Conservation (phyloP, 2,329 filamentous ascomycete genomes). For the Trematosphaeria pertusa region DNA sequence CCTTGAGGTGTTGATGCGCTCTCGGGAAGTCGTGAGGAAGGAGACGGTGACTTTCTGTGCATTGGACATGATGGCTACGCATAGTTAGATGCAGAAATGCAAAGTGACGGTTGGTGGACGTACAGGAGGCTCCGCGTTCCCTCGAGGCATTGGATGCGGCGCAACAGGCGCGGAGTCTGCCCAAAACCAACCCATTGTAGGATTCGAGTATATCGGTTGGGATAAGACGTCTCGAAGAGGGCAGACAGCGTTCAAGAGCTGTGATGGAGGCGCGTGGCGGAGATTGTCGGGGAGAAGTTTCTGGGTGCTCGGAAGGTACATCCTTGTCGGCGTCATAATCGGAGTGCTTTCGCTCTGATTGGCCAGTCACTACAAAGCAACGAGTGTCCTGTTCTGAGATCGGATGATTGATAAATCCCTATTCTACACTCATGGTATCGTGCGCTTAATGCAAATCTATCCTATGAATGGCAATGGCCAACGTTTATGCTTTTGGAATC, state of each 20-base stretch:
- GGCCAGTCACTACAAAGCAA: conserved; percentile 17
- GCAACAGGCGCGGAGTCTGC: conserved; percentile 59
- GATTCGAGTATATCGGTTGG: conserved; percentile 14
- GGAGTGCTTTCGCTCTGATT: conserved; percentile 35
- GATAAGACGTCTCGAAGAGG: conserved; percentile 15
- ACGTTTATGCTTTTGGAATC: conserved; percentile 8
- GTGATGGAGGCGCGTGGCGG: conserved; percentile 34
- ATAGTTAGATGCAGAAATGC: conserved; percentile 29
- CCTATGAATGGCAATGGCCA: conserved; percentile 13
- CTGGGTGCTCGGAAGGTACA: conserved; percentile 36
- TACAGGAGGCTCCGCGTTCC: conserved; percentile 63
- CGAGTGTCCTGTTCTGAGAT: not conserved
- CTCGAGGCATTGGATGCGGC: conserved; percentile 57
- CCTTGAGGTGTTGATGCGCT: conserved; percentile 48
- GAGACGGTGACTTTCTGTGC: conserved; percentile 59
- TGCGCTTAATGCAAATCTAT: conserved; percentile 3
- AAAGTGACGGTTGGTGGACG: conserved; percentile 27
- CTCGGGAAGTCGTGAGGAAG: conserved; percentile 33
- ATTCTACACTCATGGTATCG: conserved; percentile 32
- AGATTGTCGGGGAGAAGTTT: conserved; percentile 42
- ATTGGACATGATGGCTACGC: conserved; percentile 72
- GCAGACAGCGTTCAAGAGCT: conserved; percentile 15
- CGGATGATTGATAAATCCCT: conserved; percentile 3
- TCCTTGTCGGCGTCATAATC: conserved; percentile 37
- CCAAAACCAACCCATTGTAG: conserved; percentile 77